phyloP scores from a whole-genome alignment of 78 protist species.

The slime mould (Dictyostelium discoideum) region DNA sequence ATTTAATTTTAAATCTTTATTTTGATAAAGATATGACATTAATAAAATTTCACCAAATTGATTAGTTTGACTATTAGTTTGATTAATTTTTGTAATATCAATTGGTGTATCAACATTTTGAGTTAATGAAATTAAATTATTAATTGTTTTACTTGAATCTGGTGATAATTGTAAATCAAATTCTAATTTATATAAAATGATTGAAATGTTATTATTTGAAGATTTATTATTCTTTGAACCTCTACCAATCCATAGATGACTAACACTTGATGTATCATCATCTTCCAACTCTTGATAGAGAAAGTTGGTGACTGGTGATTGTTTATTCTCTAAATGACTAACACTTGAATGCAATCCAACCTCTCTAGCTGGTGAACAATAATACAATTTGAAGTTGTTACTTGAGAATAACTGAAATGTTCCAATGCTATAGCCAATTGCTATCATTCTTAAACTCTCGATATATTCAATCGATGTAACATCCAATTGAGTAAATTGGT shows the following conservation, averaged over 20 bases:
- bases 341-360: not conserved
- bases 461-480: slow-evolving; percentile 15
- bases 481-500: not conserved
- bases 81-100: not conserved
- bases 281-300: slow-evolving; percentile 73
- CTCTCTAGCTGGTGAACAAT: slow-evolving; percentile 36
- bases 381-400: not conserved
- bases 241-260: slow-evolving; percentile 67
- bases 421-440: slow-evolving; percentile 65
- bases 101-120: slow-evolving; percentile 5
- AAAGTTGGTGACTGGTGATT: slow-evolving; percentile 50
- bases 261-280: not conserved
- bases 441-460: not conserved
- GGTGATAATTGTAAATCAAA: not conserved
- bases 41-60: not conserved
- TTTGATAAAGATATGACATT: not conserved
- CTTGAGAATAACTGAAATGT: slow-evolving; percentile 48
- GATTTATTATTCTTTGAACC: slow-evolving; percentile 9
- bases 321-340: not conserved
- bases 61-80: not conserved
- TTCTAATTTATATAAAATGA: not conserved
- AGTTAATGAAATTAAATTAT: not conserved
- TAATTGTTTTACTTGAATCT: not conserved
- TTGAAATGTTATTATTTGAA: not conserved
- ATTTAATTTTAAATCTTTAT: not conserved